Evolutionary conservation across 192 early-diverging fungal species (phyloP).

Genomic region (Rhizophagus clarus): DNA sequence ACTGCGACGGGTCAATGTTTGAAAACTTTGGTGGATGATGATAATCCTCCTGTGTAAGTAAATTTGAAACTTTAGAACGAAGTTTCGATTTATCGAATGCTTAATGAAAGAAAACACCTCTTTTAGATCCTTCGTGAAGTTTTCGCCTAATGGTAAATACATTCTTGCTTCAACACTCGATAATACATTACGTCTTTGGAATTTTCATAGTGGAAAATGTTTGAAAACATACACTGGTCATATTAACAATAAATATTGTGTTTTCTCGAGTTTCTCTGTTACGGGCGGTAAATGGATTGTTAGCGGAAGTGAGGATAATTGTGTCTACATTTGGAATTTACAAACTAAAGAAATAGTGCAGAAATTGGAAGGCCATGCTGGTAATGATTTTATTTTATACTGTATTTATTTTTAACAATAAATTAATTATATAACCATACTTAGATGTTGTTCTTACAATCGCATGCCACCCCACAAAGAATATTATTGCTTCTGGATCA

Average conservation of each 20-base stretch:
- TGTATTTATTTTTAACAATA: neutral
- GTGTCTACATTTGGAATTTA: slow-evolving; percentile 97
- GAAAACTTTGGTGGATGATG: slow-evolving; percentile 95
- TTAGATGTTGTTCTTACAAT: slow-evolving; percentile 90
- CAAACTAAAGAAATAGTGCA: slow-evolving; percentile 96
- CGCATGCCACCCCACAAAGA: slow-evolving; percentile 89
- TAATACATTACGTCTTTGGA: slow-evolving; percentile 94
- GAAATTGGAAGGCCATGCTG: slow-evolving; percentile 88
- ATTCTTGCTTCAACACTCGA: slow-evolving; percentile 94
- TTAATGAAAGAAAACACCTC: neutral
- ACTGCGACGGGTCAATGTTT: slow-evolving; percentile 96
- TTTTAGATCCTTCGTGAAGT: slow-evolving; percentile 87
- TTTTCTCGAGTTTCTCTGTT: slow-evolving; percentile 92
- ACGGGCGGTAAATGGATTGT: slow-evolving; percentile 96
- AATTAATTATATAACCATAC: too few species aligned
- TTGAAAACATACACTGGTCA: slow-evolving; percentile 96
- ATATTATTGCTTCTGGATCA: slow-evolving; percentile 94
- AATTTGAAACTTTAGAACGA: slow-evolving; percentile 22
- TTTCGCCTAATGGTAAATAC: slow-evolving; percentile 99
- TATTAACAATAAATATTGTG: slow-evolving; percentile 88
- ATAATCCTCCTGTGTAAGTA: slow-evolving; percentile 89
- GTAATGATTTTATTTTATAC: slow-evolving; percentile 45
- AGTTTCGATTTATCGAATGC: neutral
- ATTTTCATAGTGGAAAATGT: slow-evolving; percentile 91
- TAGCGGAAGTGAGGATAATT: slow-evolving; percentile 90